Evolutionary conservation across 306 rosid genomes (phyloP), one percentile per base, ranked within the genome.

Genomic region (Vigna reflexopilosa): DNA sequence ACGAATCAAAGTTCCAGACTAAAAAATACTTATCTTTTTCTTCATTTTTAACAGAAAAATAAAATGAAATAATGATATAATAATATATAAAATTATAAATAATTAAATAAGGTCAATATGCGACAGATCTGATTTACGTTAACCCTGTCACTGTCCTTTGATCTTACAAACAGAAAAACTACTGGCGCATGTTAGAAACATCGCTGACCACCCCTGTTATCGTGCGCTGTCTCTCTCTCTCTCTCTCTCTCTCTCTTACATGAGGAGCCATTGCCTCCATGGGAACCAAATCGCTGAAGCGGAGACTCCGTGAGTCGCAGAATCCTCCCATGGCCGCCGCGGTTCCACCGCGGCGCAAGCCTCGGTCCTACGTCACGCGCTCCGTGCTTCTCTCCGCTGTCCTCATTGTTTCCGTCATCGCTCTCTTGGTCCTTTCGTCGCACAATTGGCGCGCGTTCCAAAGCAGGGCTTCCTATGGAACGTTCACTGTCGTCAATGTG

Each of bases 401-500:
- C 42, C 76, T 90, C 48, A 2, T 80, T 1, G 47, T 82, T 70
- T 70, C 76, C 77, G 85, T 81, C 67, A 16, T 88, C 45, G 52
- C 49, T 7, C 77, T 88, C 14, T 62, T 88, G 63, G 80, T 78
- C 82, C 55, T 90, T 85, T 87, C 97, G 9, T 77, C 89, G 38
- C 78, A 59, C 85, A 62, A 38, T 42, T 78, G 80, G 83, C 82
- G 73, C 20, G 79, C 38, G 3, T 32, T 83, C 62, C 70, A n/a
- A 12, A 17, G 28, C 34, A 48, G 1, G 1, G 66, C 44, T 72
- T 85, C 78, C 5, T 81, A 57, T 50, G 86, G 89, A 28, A 88
- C 84, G 6, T 83, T 85, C 82, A 83, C 89, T 22, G 96, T 95
- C 14, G 90, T 95, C 81, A 87, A 95, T 68, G 93, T 80, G 75